Base-by-base conservation (phyloP, 768 basidiomycete species). In the Dictyophora rubrovolvata region DNA sequence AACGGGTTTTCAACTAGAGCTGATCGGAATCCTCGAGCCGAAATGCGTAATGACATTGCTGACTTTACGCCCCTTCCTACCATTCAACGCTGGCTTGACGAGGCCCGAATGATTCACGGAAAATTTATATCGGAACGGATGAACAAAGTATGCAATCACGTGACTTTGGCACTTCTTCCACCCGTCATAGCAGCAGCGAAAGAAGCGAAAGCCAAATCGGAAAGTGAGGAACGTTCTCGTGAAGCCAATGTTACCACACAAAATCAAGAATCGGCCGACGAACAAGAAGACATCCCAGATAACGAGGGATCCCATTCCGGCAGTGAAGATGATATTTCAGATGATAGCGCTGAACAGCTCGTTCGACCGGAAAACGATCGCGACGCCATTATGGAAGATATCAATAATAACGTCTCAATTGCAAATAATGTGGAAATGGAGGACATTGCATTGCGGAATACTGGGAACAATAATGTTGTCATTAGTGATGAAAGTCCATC, bases 71-170 rank as follows among this genome's bases (percentile, higher is more conserved):
- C 93, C 1, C 72, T 90, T 56, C 76, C 88, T 10, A 95, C 93
- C 1, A 68, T 85, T 33, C 88, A 91, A 65, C 81, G 94, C 59
- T 97, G 94, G 94, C 74, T 80, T 1, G 93, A 95, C 67, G 93
- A 95, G 69, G 83, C 82, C 61, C 89, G 87, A 66, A 84, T 89
- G 34, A 72, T 89, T 21, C 85, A 92, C 59, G 86, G 88, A 16
- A 83, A 84, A 63, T 86, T 87, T 60, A 80, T 85, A 9, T 70
- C 78, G 11, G 84, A 88, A 59, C 80, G 91, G 18, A 75, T 83
- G 18, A 75, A 71, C 21, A 88, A 82, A 64, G 67, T 96, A 14
- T 74, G 76, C 23, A 86, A 86, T 64, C 89, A 93, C 66, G 74
- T 92, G 51, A 70, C 81, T 21, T 71, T 93, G 36, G 80, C 83